These are phyloP conservation scores for Huntiella bhutanensis DNA, from an alignment of 2,329 filamentous ascomycete species.

Conservation along the genomic window DNA sequence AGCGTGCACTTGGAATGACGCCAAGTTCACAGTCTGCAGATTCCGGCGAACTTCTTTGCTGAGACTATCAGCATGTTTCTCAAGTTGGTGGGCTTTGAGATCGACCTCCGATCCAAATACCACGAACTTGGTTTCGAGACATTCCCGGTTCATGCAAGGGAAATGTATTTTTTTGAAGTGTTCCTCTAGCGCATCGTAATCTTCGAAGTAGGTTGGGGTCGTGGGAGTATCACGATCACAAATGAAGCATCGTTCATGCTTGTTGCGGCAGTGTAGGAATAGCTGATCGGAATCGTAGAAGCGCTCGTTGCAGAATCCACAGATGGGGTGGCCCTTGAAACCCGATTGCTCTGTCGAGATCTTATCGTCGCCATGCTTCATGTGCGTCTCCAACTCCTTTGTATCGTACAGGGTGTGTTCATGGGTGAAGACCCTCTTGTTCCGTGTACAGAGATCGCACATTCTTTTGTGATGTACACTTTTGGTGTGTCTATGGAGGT, in stretches of 20 bases:
- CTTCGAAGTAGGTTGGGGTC: slow-evolving; percentile 73
- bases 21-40: slow-evolving; percentile 69
- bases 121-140: slow-evolving; percentile 91
- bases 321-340: slow-evolving; percentile 89
- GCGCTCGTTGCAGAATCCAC: slow-evolving; percentile 73
- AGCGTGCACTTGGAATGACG: slow-evolving; percentile 60
- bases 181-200: slow-evolving; percentile 70
- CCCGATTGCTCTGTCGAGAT: slow-evolving; percentile 83
- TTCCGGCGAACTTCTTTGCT: slow-evolving; percentile 74
- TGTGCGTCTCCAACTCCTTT: slow-evolving; percentile 66
- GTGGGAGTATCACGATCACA: slow-evolving; percentile 57
- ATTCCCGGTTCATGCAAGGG: slow-evolving; percentile 67
- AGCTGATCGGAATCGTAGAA: slow-evolving; percentile 96
- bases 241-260: slow-evolving; percentile 86
- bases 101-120: slow-evolving; percentile 93
- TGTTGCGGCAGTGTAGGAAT: slow-evolving; percentile 80
- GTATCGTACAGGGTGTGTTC: slow-evolving; percentile 84
- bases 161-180: slow-evolving; percentile 84
- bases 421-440: slow-evolving; percentile 97
- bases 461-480: slow-evolving; percentile 68
- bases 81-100: slow-evolving; percentile 78
- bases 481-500: slow-evolving; percentile 57
- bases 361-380: slow-evolving; percentile 76
- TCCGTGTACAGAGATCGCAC: slow-evolving; percentile 75
- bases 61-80: slow-evolving; percentile 57